These are phyloP conservation scores for Camellia granthamiana DNA, from an alignment of 148 eudicot species.

Conservation along the genomic window DNA sequence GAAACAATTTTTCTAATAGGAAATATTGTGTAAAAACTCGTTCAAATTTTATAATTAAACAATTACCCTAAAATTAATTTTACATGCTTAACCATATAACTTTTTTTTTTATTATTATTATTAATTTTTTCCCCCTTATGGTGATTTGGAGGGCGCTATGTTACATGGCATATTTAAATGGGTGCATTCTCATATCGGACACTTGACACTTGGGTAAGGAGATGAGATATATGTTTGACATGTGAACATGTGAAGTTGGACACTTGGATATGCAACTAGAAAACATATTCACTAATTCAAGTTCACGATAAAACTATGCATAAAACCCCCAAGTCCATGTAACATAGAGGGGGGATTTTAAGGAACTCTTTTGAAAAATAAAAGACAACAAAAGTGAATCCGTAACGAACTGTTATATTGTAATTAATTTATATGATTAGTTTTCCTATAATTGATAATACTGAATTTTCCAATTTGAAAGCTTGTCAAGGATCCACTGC, in stretches of 20 bases:
- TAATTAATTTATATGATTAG: background rate
- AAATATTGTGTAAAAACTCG: background rate
- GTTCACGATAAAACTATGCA: too few relatives aligned
- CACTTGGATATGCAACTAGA: too few relatives aligned
- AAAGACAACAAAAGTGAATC: background rate
- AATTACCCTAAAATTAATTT: background rate
- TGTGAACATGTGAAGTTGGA: too few relatives aligned
- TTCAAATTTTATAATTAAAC: background rate
- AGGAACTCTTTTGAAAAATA: background rate
- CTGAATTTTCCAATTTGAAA: background rate
- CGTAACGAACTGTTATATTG: background rate
- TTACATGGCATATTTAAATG: too few relatives aligned
- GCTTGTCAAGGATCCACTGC: background rate
- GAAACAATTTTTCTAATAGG: background rate
- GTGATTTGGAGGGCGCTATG: background rate
- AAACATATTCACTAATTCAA: too few relatives aligned
- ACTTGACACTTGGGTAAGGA: too few relatives aligned
- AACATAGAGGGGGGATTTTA: background rate
- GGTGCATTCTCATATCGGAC: too few relatives aligned
- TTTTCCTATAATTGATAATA: background rate
- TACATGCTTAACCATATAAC: background rate
- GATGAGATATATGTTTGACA: too few relatives aligned
- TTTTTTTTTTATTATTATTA: background rate
- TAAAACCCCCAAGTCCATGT: too few relatives aligned
- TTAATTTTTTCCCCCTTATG: constrained; percentile 5